phyloP scores from a whole-genome alignment of 768 basidiomycete genomes.

The Mycena venus region DNA sequence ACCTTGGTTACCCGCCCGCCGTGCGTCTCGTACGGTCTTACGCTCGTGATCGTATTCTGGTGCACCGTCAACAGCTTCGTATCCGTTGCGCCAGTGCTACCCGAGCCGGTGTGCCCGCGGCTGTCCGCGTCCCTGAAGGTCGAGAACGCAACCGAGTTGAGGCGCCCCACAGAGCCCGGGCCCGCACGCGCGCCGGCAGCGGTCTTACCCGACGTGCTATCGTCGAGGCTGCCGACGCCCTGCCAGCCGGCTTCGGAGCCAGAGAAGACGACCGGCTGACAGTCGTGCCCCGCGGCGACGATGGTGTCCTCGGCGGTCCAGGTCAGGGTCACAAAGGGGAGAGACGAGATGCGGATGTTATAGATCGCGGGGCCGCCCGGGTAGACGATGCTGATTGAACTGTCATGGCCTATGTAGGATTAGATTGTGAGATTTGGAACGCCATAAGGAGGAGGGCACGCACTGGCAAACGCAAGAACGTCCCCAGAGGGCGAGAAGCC shows the following conservation, averaged over 20 bases:
- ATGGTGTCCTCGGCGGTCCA: constrained; percentile 89
- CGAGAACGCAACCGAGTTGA: constrained; percentile 95
- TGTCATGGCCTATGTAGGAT: constrained; percentile 84
- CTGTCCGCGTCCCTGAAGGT: constrained; percentile 94
- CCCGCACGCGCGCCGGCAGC: constrained; percentile 58
- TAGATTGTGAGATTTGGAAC: background rate
- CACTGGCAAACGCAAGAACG: constrained; percentile 93
- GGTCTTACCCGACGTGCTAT: constrained; percentile 68
- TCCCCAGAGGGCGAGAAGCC: constrained; percentile 98
- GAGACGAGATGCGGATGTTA: constrained; percentile 79
- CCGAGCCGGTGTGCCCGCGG: constrained; percentile 63
- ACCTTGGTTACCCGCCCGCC: constrained; percentile 77
- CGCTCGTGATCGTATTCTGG: constrained; percentile 98
- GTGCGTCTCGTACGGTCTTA: constrained; percentile 78
- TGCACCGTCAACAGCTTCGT: constrained; percentile 92
- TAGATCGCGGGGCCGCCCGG: constrained; percentile 82
- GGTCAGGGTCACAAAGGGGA: constrained; percentile 88
- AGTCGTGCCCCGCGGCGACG: constrained; percentile 97
- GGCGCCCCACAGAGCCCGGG: constrained; percentile 73
- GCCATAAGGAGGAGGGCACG: constrained; percentile 25
- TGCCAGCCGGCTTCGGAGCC: constrained; percentile 87
- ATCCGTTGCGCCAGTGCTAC: constrained; percentile 51
- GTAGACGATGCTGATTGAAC: constrained; percentile 93
- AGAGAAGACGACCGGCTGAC: constrained; percentile 91
- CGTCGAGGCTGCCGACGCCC: constrained; percentile 85